phyloP scores from a whole-genome alignment of 805 yeast species.

The Saccharomycodes ludwigii region DNA sequence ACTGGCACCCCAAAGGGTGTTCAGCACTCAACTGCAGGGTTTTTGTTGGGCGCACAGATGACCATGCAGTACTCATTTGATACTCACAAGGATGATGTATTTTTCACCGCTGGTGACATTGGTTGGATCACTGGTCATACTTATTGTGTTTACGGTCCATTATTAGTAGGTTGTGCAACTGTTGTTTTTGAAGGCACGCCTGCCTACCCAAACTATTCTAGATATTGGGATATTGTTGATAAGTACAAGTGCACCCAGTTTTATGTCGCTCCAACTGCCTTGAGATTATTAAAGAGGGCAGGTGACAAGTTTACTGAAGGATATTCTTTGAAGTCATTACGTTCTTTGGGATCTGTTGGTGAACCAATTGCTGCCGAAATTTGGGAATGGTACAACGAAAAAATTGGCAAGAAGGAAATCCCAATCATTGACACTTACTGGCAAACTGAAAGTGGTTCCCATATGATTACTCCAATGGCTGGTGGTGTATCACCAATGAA shows the following conservation, averaged over 20 bases:
- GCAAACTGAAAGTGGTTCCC: constrained; percentile 85
- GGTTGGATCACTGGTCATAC: constrained; percentile 92
- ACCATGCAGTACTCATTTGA: constrained; percentile 71
- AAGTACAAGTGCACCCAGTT: constrained; percentile 63
- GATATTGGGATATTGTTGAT: constrained; percentile 72
- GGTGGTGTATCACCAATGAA: constrained; percentile 68
- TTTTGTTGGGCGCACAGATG: constrained; percentile 57
- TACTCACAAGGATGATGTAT: constrained; percentile 57
- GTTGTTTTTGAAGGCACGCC: constrained; percentile 82
- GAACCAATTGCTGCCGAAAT: constrained; percentile 79
- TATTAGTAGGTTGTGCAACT: constrained; percentile 64
- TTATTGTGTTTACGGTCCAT: constrained; percentile 73
- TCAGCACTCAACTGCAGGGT: constrained; percentile 73
- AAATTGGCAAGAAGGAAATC: constrained; percentile 56
- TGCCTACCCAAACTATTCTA: constrained; percentile 66
- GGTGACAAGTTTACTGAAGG: constrained; percentile 52
- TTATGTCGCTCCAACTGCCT: constrained; percentile 78
- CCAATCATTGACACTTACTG: constrained; percentile 77
- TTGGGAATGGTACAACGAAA: constrained; percentile 77
- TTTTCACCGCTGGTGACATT: constrained; percentile 82
- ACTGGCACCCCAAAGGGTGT: constrained; percentile 87
- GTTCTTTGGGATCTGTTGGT: constrained; percentile 74
- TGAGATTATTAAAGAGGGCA: constrained; percentile 62
- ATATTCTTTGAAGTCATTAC: constrained; percentile 49
- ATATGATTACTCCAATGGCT: constrained; percentile 65